These are phyloP conservation scores for Cercospora sp. DNA, from an alignment of 2,329 filamentous ascomycete species.

Conservation along the genomic window DNA sequence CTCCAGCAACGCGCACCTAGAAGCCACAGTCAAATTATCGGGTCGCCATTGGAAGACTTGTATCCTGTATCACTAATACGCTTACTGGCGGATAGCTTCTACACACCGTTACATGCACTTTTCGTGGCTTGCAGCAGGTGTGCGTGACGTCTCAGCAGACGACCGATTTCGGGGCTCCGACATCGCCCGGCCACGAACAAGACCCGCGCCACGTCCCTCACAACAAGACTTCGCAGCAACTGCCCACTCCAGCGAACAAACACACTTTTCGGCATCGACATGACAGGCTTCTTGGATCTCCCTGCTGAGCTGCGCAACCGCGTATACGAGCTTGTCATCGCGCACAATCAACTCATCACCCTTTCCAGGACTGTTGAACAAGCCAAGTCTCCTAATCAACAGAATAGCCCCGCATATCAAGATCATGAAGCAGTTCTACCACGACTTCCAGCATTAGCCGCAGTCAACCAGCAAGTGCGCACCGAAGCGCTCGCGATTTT, in stretches of 20 bases:
- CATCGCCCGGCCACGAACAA: slow-evolving; percentile 5
- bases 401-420: not conserved
- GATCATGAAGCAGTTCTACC: not conserved
- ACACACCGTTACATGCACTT: not conserved
- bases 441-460: slow-evolving; percentile 9
- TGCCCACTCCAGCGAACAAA: not conserved
- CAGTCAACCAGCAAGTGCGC: slow-evolving; percentile 10
- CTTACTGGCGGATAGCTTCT: not conserved
- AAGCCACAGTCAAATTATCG: not conserved
- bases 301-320: slow-evolving; percentile 9
- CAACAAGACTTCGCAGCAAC: not conserved
- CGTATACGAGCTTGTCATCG: not conserved
- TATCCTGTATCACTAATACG: not conserved
- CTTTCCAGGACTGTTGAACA: not conserved
- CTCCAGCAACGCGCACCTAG: not conserved
- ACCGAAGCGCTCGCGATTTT: not conserved
- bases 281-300: slow-evolving; percentile 9
- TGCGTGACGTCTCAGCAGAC: not conserved
- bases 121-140: not conserved
- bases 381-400: not conserved
- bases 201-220: not conserved
- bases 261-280: not conserved
- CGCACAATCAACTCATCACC: not conserved
- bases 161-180: slow-evolving; percentile 11
- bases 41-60: not conserved